Evolutionary conservation across 2,329 filamentous ascomycete genomes (phyloP), one percentile per base, ranked within the genome.

Genomic region (Ophiognomonia clavigignenti-juglandacearum): DNA sequence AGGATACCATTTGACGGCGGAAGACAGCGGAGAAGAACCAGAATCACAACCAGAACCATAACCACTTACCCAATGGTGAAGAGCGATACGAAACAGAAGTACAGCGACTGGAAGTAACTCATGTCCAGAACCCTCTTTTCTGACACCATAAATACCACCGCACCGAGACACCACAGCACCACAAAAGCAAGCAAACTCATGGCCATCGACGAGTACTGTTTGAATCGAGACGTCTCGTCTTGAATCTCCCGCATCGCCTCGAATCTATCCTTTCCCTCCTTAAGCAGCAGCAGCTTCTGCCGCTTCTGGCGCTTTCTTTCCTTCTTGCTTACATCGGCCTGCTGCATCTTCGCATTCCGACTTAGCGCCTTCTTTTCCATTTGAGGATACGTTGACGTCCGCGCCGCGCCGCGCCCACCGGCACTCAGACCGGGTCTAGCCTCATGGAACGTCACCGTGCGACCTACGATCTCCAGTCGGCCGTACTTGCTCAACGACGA

Each of bases 1-100:
- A n/a, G n/a, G n/a, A n/a, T n/a, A n/a, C n/a, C n/a, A n/a, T n/a
- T n/a, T n/a, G n/a, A n/a, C n/a, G n/a, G 11, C 2, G 26, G 11
- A 27, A 8, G 26, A 27, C n/a, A n/a, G n/a, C n/a, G n/a, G n/a
- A n/a, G n/a, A n/a, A n/a, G n/a, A n/a, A n/a, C n/a, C n/a, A n/a
- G n/a, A n/a, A n/a, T n/a, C n/a, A n/a, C n/a, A n/a, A n/a, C n/a
- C n/a, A n/a, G n/a, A n/a, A n/a, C n/a, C n/a, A n/a, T n/a, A n/a
- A n/a, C n/a, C n/a, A n/a, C 32, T 35, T 95, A 96, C 1, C 91
- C 91, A 31, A 96, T 87, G 0, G 91, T 96, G 2, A 90, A 73
- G 18, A 96, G 77, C 3, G 83, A 85, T 26, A 89, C 82, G 63
- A 93, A 96, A 56, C 83, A 82, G 61, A 96, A 95, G 65, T 96